phyloP scores from a whole-genome alignment of 83 land plant species.

The Diphasiastrum complanatum region DNA sequence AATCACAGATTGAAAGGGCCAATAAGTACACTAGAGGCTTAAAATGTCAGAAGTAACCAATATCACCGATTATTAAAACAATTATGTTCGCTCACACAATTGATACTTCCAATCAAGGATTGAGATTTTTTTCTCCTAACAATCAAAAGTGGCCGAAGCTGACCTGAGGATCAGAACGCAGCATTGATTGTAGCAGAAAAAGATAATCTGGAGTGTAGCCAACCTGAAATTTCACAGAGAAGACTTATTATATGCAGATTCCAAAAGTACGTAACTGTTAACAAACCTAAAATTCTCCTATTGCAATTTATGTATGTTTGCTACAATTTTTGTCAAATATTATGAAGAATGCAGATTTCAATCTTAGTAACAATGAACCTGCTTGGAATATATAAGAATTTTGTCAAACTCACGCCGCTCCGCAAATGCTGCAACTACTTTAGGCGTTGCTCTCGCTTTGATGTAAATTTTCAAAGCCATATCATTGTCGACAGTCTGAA shows the following conservation, averaged over 20 bases:
- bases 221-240: conserved; percentile 46
- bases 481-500: conserved; percentile 89
- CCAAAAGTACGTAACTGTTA: background rate
- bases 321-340: too few species aligned
- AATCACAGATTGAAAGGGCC: too few species aligned
- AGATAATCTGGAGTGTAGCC: conserved; percentile 94
- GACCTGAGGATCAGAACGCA: conserved; percentile 95
- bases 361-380: conserved; percentile 38
- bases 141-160: background rate
- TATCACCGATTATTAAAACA: too few species aligned
- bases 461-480: conserved; percentile 96
- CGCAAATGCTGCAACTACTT: conserved; percentile 99
- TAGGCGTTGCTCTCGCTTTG: conserved; percentile 96
- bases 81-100: too few species aligned
- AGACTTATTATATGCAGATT: background rate
- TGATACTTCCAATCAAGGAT: too few species aligned
- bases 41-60: too few species aligned
- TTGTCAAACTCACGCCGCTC: conserved; percentile 95
- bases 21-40: too few species aligned
- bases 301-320: too few species aligned
- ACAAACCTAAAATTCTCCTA: background rate
- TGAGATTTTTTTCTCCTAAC: too few species aligned
- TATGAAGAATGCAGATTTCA: background rate
- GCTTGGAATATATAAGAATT: conserved; percentile 93
- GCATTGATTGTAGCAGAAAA: conserved; percentile 84